Percentiles rank a stretch among this genome's conserved stretches.
Evolutionary conservation across 352 stramenopile species (phyloP).

Genomic region (Globisporangium emineosum): DNA sequence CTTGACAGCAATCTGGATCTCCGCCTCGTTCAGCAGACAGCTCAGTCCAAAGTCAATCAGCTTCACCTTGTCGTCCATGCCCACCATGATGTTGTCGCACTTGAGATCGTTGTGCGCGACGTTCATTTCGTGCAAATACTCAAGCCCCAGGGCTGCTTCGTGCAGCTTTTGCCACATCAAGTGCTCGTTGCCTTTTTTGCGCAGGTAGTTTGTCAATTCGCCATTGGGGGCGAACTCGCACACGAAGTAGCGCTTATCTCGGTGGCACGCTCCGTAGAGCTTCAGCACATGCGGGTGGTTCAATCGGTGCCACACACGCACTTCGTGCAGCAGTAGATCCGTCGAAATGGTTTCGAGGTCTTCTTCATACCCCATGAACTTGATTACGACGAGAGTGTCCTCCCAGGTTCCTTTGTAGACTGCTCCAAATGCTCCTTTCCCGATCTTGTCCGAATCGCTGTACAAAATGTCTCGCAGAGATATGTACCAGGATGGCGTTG

Average conservation of each 20-base stretch:
- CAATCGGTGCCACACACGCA: too few relatives aligned
- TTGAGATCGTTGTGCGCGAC: conserved; percentile 25
- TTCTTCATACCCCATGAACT: too few relatives aligned
- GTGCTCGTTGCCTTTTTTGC: not conserved
- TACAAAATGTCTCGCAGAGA: too few relatives aligned
- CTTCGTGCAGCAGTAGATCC: too few relatives aligned
- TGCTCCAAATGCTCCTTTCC: too few relatives aligned
- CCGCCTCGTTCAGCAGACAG: not conserved
- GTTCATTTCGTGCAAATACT: conserved; percentile 20
- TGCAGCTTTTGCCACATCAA: not conserved
- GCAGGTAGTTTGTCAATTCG: not conserved
- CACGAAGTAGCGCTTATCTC: too few relatives aligned
- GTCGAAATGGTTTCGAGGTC: too few relatives aligned
- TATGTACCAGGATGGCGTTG: too few relatives aligned
- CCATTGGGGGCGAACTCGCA: not conserved
- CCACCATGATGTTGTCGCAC: conserved; percentile 25
- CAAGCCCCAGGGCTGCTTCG: conserved; percentile 3
- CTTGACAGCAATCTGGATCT: not conserved
- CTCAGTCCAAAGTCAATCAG: not conserved
- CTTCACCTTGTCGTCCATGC: not conserved
- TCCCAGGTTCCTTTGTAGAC: too few relatives aligned
- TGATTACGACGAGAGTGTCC: too few relatives aligned
- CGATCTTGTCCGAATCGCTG: not conserved
- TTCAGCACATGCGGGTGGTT: too few relatives aligned
- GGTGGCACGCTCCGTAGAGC: too few relatives aligned